Evolutionary conservation across 768 basidiomycete species (phyloP), one percentile per base, ranked within the genome.

Genomic region (Leccinum uliginosum): DNA sequence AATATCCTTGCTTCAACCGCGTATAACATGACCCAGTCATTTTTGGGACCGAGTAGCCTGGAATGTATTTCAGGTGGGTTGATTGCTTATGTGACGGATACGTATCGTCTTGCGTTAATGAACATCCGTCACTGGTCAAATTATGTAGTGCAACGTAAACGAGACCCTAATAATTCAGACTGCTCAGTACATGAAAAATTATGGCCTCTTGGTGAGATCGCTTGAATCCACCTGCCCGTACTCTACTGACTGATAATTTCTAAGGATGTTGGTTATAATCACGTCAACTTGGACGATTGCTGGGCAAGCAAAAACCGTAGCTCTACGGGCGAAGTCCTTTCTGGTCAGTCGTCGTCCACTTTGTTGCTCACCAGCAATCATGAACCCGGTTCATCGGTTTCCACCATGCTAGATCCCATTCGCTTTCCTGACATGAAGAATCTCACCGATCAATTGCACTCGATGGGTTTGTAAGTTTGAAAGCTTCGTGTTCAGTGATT

Each of bases 211-310:
- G 63, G 83, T 81, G 40, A 51, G 66, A 47, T 12, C 50, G 46
- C 24, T 45, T 30, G 35, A 12, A 29, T 26, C n/a, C 23, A 23
- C 32, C 17, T 51, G 12, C 52, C 11, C 50, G 35, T 15, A 2
- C 17, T 17, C 35, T 17, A 49, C 53, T 3, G 11, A 29, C 29
- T 62, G 5, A 67, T 29, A 26, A 2, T 26, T 8, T 50, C 26
- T 32, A 53, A 84, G 82, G 80, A 81, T 53, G 74, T 73, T 50
- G 85, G 85, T 0, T 86, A 85, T 65, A 75, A 76, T 50, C 74
- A 82, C 52, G 73, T 86, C 57, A 85, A 84, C 55, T 67, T 86
- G 44, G 85, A 86, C 57, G 85, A 86, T 56, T 86, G 85, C 61
- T 86, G 82, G 67, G 78, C 83, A 1, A 77, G 79, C 68, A 83